Evolutionary conservation across 2,329 filamentous ascomycete species (phyloP).

Genomic region (Paracamarosporium sp.): DNA sequence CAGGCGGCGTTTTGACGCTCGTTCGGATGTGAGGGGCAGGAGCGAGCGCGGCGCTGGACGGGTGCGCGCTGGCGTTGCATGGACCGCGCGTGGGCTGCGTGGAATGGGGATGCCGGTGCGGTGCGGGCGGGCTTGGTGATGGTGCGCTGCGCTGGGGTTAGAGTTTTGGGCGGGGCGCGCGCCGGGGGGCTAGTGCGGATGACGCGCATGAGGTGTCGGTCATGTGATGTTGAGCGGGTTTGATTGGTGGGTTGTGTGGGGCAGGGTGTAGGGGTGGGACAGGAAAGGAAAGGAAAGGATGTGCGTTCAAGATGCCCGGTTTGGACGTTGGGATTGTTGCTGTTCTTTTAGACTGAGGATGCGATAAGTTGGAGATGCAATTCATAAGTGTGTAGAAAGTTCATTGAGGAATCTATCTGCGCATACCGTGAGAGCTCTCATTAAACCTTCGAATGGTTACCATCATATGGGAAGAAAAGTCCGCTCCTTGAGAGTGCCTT

Average conservation of each 20-base stretch:
- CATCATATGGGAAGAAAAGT: too few relatives aligned
- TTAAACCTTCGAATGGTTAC: too few relatives aligned
- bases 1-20: too few relatives aligned
- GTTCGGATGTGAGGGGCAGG: background rate
- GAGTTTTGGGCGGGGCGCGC: conserved; percentile 6
- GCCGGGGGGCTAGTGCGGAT: conserved; percentile 11
- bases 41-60: background rate
- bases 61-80: background rate
- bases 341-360: too few relatives aligned
- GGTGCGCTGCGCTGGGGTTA: background rate
- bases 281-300: background rate
- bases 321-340: too few relatives aligned
- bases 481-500: too few relatives aligned
- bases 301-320: background rate
- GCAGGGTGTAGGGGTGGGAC: background rate
- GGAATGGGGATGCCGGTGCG: background rate
- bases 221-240: conserved; percentile 20
- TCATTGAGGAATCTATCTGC: too few relatives aligned
- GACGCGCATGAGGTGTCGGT: conserved; percentile 21
- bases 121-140: background rate
- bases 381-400: too few relatives aligned
- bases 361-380: too few relatives aligned
- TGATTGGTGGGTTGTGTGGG: background rate
- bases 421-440: too few relatives aligned
- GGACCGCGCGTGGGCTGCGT: too few relatives aligned